Base-by-base conservation (phyloP, 768 basidiomycete genomes). In the Leccinum sublutescens region DNA sequence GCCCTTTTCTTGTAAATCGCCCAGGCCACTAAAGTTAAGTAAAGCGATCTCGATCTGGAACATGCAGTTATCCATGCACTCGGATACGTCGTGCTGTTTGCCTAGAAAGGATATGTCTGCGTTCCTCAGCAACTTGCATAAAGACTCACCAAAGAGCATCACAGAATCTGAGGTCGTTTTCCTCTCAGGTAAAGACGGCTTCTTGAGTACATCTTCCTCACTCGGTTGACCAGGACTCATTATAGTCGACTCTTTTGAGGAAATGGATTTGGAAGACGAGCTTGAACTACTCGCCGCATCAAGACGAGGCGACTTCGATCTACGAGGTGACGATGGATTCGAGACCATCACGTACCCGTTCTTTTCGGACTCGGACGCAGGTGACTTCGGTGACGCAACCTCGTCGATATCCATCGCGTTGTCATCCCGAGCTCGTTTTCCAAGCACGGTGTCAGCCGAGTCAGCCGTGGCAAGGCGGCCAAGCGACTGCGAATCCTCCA, bases 51-150 rank as follows among this genome's bases (percentile, higher is more conserved):
- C 97, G 53, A 98, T 94, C 74, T 98, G 97, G 76, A 97, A 97
- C 81, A 99, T 90, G 77, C 95, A 95, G 67, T 98, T 98, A 74
- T 98, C 96, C 89, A 98, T 93, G 75, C 96, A 98, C 75, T 99
- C 97, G 0, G 96, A 89, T 12, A 98, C 95, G 71, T 99, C 97
- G 68, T 99, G 96, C 68, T 99, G 97, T 66, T 90, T 89, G 5
- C 96, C 95, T 93, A 58, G 40, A 8, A 58, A 60, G 50, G 29
- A 45, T 68, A 23, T 43, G 52, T 45, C 14, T 21, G 19, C 17
- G 34, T 54, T 40, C 5, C 31, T 61, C 19, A 21, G 12, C n/a
- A n/a, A 52, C 12, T 34, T 23, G 48, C 14, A 59, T 7, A 23
- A 19, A 15, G 31, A 67, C 83, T 65, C 70, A 93, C 92, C 93